Evolutionary conservation across 2,329 filamentous ascomycete species (phyloP), one percentile per base, ranked within the genome.

Genomic region (Neocucurbitaria cava): DNA sequence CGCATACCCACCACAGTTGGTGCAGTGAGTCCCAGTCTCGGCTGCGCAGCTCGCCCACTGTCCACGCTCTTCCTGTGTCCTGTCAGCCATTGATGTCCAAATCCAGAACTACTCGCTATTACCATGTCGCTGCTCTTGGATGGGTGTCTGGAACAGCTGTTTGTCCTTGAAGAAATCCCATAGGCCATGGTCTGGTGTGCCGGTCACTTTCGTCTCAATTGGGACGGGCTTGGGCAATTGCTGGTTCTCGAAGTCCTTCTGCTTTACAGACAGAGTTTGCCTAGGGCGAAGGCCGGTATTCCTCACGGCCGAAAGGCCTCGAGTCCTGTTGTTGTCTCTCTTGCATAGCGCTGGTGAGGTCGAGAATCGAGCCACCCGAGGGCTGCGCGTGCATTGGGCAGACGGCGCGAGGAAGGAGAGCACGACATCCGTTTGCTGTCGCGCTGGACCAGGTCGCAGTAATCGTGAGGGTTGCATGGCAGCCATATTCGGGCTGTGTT

Each of bases 11-110:
- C 92, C 94, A 99, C 70, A 99, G 82, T 58, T 83, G 82, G 77
- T 98, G 93, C 67, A 99, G 79, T 75, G 98, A 93, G 58, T 96
- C 91, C 91, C 92, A 99, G 59, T 89, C 92, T 79, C 97, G 97
- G 59, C 85, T 83, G 59, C 93, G 85, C 69, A 99, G 82, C 80
- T 99, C 95, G 77, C 91, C 86, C 7, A 90, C 87, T 10, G 84
- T 87, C 95, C 95, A 99, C 24, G 87, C 81, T 49, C 95, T 86
- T 15, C 95, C 84, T 87, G 58, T 35, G 15, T 36, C 39, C 17
- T 6, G 42, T 57, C 40, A 52, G 42, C 45, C 28, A 53, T 59
- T 45, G 40, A 17, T 42, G 38, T 52, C 21, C 23, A 10, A 18
- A 3, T 15, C 15, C 43, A n/a, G 5, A 11, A 20, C 10, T 20